Evolutionary conservation across 2,329 filamentous ascomycete species (phyloP).

Genomic region (Beauveria sp.): DNA sequence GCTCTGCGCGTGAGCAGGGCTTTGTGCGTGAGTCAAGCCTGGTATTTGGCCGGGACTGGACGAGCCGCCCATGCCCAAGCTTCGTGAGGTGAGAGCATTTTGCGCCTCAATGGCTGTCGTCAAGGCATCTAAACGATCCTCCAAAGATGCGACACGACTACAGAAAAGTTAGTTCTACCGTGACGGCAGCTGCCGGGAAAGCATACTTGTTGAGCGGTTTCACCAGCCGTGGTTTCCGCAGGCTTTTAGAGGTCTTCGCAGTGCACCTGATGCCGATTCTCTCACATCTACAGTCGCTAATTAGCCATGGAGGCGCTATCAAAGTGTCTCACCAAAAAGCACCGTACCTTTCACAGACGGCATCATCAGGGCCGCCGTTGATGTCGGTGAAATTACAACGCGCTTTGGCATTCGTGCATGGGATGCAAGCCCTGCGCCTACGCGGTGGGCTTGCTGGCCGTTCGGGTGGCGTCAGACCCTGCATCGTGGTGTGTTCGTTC

Average conservation of each 20-base stretch:
- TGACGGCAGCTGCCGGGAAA: no score
- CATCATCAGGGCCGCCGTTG: constrained; percentile 14
- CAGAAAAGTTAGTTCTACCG: background rate
- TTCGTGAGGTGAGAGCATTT: constrained; percentile 8
- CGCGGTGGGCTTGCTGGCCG: constrained; percentile 21
- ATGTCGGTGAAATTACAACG: constrained; percentile 21
- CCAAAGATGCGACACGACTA: constrained; percentile 20
- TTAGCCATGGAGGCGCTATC: background rate
- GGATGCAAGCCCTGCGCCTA: constrained; percentile 23
- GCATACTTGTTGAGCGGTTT: constrained; percentile 20
- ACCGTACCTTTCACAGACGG: constrained; percentile 23
- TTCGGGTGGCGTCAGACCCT: constrained; percentile 11
- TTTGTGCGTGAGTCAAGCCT: background rate
- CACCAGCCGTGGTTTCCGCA: constrained; percentile 26
- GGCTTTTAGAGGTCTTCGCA: constrained; percentile 21
- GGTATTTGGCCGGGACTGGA: background rate
- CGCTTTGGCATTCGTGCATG: constrained; percentile 22
- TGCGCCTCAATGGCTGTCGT: constrained; percentile 11
- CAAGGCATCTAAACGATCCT: constrained; percentile 18
- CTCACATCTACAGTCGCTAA: constrained; percentile 18
- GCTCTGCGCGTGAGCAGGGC: background rate
- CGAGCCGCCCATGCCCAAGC: background rate
- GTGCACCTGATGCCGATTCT: constrained; percentile 21
- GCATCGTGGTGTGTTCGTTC: constrained; percentile 15
- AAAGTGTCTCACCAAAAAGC: background rate